Evolutionary conservation across 2,329 filamentous ascomycete genomes (phyloP).

Genomic region (Helotiales sp.): DNA sequence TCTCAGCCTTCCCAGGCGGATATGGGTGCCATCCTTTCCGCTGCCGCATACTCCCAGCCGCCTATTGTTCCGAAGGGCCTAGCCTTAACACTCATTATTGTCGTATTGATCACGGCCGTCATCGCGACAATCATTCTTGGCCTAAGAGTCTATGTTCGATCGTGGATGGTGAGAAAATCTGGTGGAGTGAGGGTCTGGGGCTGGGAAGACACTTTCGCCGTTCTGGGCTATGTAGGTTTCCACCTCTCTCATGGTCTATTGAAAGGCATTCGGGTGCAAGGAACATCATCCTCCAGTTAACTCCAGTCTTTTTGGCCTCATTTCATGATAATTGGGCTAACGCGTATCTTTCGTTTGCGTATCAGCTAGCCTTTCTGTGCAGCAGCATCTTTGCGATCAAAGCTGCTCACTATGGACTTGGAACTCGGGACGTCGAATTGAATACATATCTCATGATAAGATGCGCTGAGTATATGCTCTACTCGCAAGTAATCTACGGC

Average conservation of each 20-base stretch:
- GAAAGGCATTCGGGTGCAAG: background rate
- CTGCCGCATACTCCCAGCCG: conserved; percentile 4
- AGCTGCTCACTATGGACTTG: conserved; percentile 1
- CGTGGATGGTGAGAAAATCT: conserved; percentile 3
- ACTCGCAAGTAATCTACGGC: conserved; percentile 4
- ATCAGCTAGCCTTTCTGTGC: conserved; percentile 4
- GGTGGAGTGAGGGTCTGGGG: conserved; percentile 2
- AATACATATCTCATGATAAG: conserved; percentile 1
- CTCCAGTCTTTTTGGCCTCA: too few species aligned
- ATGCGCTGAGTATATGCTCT: conserved; percentile 7
- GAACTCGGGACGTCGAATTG: conserved; percentile 4
- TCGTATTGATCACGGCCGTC: conserved; percentile 4
- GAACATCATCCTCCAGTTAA: background rate
- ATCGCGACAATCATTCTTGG: conserved; percentile 4
- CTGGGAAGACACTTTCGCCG: conserved; percentile 6
- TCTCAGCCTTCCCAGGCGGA: conserved; percentile 8
- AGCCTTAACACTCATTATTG: conserved; percentile 1
- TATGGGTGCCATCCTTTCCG: conserved; percentile 3
- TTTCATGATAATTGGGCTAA: background rate
- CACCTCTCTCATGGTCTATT: background rate
- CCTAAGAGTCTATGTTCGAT: conserved; percentile 3
- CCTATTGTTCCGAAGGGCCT: conserved; percentile 2
- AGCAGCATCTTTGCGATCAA: conserved; percentile 2
- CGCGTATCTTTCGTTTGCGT: background rate
- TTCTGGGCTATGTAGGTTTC: conserved; percentile 4